A percentile compares a stretch with the other conserved stretches of the same genome.
phyloP scores from a whole-genome alignment of 2,329 filamentous ascomycete genomes.

The Cladosporium sp. region DNA sequence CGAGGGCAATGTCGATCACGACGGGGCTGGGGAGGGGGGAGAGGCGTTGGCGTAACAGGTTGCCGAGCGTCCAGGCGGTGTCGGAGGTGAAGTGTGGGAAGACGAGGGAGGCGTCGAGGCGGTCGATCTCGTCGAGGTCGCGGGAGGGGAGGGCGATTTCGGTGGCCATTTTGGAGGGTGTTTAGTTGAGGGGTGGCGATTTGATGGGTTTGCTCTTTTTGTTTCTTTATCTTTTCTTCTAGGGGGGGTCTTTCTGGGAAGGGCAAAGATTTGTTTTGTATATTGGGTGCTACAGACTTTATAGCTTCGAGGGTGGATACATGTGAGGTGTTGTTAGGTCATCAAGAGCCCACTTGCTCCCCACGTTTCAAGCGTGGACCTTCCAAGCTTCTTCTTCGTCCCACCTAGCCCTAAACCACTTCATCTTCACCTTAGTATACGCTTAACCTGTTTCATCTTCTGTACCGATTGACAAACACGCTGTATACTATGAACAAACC shows the following conservation, averaged over 20 bases:
- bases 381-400: background rate
- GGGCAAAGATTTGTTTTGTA: background rate
- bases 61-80: conserved; percentile 67
- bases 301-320: conserved; percentile 9
- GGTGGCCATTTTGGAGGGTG: conserved; percentile 16
- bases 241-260: background rate
- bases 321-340: conserved; percentile 8
- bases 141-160: conserved; percentile 27
- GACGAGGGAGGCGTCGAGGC: conserved; percentile 47
- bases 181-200: background rate
- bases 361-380: conserved; percentile 2
- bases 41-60: conserved; percentile 65
- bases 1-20: conserved; percentile 66
- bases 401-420: background rate
- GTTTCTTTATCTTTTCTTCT: too few species aligned
- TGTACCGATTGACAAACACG: background rate
- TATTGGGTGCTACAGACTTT: conserved; percentile 8
- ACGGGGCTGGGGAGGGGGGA: conserved; percentile 57
- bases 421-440: background rate
- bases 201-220: background rate
- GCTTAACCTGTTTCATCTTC: background rate
- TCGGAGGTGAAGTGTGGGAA: conserved; percentile 61
- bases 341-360: background rate
- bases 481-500: background rate
- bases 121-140: conserved; percentile 44